Conservation (phyloP, 2,329 filamentous ascomycete genomes). For the Aspergillus fructus region DNA sequence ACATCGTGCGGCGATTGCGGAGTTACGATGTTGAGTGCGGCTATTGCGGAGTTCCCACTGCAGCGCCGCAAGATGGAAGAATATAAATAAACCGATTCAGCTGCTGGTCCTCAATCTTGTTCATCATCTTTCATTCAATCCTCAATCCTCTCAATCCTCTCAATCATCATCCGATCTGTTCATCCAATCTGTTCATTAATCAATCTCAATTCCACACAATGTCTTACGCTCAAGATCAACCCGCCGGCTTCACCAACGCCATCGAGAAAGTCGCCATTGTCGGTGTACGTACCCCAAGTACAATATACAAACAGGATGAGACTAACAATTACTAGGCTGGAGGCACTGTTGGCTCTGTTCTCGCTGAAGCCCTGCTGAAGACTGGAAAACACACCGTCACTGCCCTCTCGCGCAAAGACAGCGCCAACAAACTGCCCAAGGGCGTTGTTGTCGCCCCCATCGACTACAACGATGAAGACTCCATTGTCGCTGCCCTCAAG, state of each 20-base stretch:
- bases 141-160: conserved; percentile 1
- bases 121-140: background rate
- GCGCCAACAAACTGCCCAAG: conserved; percentile 43
- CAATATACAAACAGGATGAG: background rate
- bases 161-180: background rate
- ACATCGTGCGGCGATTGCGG: background rate
- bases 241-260: conserved; percentile 28
- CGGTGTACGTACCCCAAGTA: conserved; percentile 34
- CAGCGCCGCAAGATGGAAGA: no score
- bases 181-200: background rate
- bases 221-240: conserved; percentile 26
- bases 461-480: conserved; percentile 49
- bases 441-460: conserved; percentile 46
- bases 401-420: conserved; percentile 49
- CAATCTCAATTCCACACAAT: conserved; percentile 16
- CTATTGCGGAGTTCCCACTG: conserved; percentile 13
- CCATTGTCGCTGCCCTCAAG: conserved; percentile 51
- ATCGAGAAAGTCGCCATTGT: conserved; percentile 42
- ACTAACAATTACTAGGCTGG: conserved; percentile 31
- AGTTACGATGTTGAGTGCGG: conserved; percentile 13
- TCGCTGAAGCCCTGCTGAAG: conserved; percentile 40
- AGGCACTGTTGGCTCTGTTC: conserved; percentile 32
- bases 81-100: no score
- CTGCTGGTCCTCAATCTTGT: no score
- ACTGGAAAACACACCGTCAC: conserved; percentile 54